Evolutionary conservation across 192 early-diverging fungal species (phyloP).

Genomic region (Dissophora ornata): DNA sequence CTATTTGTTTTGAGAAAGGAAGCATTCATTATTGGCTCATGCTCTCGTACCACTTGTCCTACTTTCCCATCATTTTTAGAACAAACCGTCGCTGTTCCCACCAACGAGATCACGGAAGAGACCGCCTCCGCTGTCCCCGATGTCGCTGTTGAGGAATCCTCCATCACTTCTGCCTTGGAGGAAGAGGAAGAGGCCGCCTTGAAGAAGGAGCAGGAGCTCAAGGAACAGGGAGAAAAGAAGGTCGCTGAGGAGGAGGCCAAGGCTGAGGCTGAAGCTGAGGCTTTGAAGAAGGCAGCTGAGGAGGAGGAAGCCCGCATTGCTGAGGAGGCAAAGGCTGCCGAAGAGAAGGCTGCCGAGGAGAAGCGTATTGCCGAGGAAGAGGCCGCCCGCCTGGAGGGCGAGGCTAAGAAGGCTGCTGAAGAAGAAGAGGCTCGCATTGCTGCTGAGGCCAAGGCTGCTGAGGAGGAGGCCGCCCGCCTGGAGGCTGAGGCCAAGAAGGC

Average conservation of each 20-base stretch:
- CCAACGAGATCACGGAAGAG: conserved; percentile 6
- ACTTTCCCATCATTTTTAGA: conserved; percentile 3
- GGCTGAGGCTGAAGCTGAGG: not conserved
- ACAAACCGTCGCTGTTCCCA: conserved; percentile 12
- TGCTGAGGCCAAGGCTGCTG: conserved; percentile 24
- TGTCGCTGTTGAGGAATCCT: not conserved
- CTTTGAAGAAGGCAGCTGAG: conserved; percentile 11
- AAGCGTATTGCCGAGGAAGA: conserved; percentile 8
- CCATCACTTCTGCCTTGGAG: conserved; percentile 1
- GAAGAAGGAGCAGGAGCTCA: not conserved
- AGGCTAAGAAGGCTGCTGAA: conserved; percentile 13
- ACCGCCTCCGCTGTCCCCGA: conserved; percentile 1
- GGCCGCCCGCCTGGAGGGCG: conserved; percentile 25
- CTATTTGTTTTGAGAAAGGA: too few species aligned
- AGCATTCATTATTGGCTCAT: too few species aligned
- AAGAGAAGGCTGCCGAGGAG: conserved; percentile 14
- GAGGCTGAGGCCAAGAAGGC: conserved; percentile 7
- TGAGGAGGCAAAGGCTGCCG: conserved; percentile 2
- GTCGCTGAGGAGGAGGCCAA: conserved; percentile 11
- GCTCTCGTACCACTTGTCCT: not conserved
- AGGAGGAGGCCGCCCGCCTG: conserved; percentile 6
- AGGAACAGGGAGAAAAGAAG: conserved; percentile 1
- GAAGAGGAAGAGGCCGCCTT: not conserved
- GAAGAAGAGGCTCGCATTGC: conserved; percentile 11
- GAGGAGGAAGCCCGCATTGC: conserved; percentile 12